A percentile compares a stretch with the other conserved stretches of the same genome.
phyloP scores from a whole-genome alignment of 352 stramenopile species.

The Pythium inflatum region DNA sequence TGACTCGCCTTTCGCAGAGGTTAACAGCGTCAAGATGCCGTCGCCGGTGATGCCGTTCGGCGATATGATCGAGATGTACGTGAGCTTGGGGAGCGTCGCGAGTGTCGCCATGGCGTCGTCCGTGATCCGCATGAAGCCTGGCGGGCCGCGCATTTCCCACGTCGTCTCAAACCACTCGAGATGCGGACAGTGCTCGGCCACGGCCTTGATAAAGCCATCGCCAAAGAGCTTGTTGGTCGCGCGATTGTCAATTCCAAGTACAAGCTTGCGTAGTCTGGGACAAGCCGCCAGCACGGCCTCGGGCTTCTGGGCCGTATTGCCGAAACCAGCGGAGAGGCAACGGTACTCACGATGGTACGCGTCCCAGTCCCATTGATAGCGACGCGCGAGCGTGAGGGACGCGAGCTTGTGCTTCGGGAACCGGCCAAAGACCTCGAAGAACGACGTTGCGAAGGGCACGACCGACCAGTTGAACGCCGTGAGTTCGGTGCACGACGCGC shows the following conservation, averaged over 20 bases:
- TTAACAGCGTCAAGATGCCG: background rate
- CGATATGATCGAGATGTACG: background rate
- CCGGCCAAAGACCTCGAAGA: conserved; percentile 16
- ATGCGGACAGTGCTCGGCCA: conserved; percentile 1
- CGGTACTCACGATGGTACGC: background rate
- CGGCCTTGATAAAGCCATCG: background rate
- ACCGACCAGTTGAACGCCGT: background rate
- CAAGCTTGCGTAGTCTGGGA: background rate
- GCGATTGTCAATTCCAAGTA: background rate
- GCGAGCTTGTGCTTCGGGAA: conserved; percentile 11
- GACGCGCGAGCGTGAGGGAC: background rate
- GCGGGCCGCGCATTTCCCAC: background rate
- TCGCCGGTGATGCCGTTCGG: background rate
- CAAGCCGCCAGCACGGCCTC: background rate
- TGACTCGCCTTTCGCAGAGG: background rate
- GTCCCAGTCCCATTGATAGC: background rate
- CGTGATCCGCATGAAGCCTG: background rate
- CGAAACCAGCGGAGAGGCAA: background rate
- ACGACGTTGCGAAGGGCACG: conserved; percentile 8
- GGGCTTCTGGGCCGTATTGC: background rate
- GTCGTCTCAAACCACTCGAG: background rate
- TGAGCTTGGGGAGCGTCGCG: background rate
- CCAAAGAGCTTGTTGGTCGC: background rate
- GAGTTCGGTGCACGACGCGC: conserved; percentile 29
- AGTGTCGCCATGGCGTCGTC: conserved; percentile 4